These are phyloP conservation scores for Keithomyces neogunnii DNA, from an alignment of 2,329 filamentous ascomycete genomes.

Conservation along the genomic window DNA sequence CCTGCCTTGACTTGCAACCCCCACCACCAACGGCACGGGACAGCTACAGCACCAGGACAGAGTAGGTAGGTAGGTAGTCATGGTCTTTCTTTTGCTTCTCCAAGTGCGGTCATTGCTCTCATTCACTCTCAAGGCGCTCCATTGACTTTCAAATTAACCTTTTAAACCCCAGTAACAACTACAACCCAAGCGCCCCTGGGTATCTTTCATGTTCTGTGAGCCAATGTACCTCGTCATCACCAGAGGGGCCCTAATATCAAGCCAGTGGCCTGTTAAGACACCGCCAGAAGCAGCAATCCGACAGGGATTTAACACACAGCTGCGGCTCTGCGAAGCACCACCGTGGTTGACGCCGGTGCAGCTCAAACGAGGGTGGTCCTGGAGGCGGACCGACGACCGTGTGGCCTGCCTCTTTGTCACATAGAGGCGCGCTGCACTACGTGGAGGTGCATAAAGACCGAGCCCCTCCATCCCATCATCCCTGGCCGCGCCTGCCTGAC, in stretches of 20 bases:
- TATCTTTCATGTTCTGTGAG: too few relatives aligned
- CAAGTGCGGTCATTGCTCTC: too few relatives aligned
- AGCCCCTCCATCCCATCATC: slow-evolving; percentile 10
- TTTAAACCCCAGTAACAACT: too few relatives aligned
- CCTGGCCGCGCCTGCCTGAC: slow-evolving; percentile 3
- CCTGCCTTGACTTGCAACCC: background rate
- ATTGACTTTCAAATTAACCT: too few relatives aligned
- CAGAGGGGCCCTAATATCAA: background rate
- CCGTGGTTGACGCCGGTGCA: background rate
- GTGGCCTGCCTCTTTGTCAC: background rate
- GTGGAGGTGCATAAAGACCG: slow-evolving; percentile 8
- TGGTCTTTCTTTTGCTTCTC: too few relatives aligned
- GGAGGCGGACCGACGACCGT: slow-evolving; percentile 2
- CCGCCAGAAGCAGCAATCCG: background rate
- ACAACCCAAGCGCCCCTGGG: too few relatives aligned
- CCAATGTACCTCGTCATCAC: background rate
- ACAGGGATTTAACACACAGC: slow-evolving; percentile 1
- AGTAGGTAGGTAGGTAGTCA: background rate
- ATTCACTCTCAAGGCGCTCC: too few relatives aligned
- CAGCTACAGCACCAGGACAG: too few relatives aligned
- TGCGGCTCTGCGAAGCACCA: slow-evolving; percentile 2
- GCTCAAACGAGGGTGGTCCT: slow-evolving; percentile 1
- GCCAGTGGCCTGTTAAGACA: background rate
- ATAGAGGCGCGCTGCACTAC: background rate
- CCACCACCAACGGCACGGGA: too few relatives aligned